Base-by-base conservation (phyloP, 352 stramenopile species). In the Pythium monospermum region DNA sequence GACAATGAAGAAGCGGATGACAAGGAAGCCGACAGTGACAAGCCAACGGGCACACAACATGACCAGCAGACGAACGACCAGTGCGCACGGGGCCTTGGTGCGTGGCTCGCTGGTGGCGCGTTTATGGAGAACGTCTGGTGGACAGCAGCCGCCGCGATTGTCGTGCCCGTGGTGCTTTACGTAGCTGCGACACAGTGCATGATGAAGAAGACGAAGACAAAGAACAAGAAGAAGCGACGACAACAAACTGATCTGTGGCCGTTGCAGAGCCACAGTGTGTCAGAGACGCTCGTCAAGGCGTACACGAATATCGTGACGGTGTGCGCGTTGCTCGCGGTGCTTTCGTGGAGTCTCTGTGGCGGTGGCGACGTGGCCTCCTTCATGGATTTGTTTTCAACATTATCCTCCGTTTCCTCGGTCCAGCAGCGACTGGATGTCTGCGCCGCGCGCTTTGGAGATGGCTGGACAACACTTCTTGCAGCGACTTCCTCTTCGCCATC, bases 101-200 rank as follows among this genome's bases (percentile, higher is more conserved):
- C 39, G 39, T 30, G 39, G 41, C 48, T 68, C 26, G 53, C 59
- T 6, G 53, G 48, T 19, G 59, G 59, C 13, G 51, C 53, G 2
- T 50, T 71, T 15, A 12, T 73, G 8, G 65, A 83, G 53, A 87
- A 89, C 54, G 46, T 76, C 6, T 26, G 49, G 38, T 91, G 80
- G 80, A 91, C 77, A 11, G 51, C 69, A 6, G 64, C 72, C 28
- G 63, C 58, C 0, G 38, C 75, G 35, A 35, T 53, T 5, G 50
- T 83, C 3, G 68, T 56, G 13, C 76, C 80, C 0, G 18, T 87
- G 49, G 50, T 74, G 49, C 42, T 87, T 19, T 89, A 87, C 53
- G 50, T 51, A 16, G 25, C 37, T 15, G 43, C 32, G 16, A 36
- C 21, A 21, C 50, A 47, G 4, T 48, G 52, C 28, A 36, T 16